Percentiles rank a stretch among this genome's conserved stretches.
These are phyloP conservation scores for Chloranthus sessilifolius DNA, from an alignment of 164 flowering plant genomes.

Conservation along the genomic window DNA sequence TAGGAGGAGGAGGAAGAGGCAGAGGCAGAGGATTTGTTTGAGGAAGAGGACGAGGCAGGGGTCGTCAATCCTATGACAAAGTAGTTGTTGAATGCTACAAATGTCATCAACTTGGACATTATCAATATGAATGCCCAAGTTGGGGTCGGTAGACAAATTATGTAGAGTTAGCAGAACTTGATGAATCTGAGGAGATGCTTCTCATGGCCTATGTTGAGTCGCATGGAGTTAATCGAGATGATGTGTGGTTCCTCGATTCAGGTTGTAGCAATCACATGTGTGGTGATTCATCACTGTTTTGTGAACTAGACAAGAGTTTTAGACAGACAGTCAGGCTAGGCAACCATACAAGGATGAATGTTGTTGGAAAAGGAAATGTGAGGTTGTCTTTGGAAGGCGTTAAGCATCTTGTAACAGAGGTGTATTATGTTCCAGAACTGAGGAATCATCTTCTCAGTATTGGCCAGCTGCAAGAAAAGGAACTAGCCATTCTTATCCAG, in stretches of 20 bases:
- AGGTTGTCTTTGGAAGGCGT: too few relatives aligned
- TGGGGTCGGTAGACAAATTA: background rate
- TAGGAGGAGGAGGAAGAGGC: too few relatives aligned
- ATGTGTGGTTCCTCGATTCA: conserved; percentile 10
- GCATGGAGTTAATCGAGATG: background rate
- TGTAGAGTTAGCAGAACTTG: background rate
- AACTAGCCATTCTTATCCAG: conserved; percentile 40
- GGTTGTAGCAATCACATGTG: conserved; percentile 14
- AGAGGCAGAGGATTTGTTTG: too few relatives aligned
- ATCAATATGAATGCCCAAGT: conserved; percentile 3
- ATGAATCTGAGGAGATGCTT: background rate
- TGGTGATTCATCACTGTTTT: conserved; percentile 4
- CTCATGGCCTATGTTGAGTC: background rate
- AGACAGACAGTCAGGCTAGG: too few relatives aligned
- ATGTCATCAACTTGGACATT: conserved; percentile 4
- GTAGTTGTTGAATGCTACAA: background rate
- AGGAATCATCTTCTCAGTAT: too few relatives aligned
- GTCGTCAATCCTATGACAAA: background rate
- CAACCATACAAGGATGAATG: conserved; percentile 15
- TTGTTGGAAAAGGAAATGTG: conserved; percentile 15
- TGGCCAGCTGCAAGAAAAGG: conserved; percentile 12
- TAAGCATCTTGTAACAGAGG: too few relatives aligned
- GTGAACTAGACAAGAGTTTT: too few relatives aligned
- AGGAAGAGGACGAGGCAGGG: background rate
- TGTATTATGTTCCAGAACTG: too few relatives aligned